Evolutionary conservation across 345 rosid genomes (phyloP).

Genomic region (Dimocarpus longan): DNA sequence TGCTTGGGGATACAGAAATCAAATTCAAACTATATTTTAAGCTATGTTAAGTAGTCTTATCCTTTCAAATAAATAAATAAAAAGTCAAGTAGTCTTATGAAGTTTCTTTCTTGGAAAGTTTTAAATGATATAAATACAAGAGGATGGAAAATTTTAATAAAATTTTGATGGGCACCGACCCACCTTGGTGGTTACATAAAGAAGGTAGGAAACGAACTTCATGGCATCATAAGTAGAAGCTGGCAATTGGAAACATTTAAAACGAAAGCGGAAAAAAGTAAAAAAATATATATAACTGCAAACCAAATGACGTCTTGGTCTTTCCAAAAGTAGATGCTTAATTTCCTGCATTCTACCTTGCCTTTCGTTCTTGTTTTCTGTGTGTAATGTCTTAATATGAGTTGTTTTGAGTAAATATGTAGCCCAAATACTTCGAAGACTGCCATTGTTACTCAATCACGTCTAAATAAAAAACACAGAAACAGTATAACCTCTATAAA

Average conservation of each 20-base stretch:
- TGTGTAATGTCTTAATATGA: too few species aligned
- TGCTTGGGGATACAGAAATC: constrained; percentile 1
- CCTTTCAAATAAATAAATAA: too few species aligned
- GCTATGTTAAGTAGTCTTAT: background rate
- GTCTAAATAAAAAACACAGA: background rate
- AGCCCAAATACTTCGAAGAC: background rate
- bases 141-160: background rate
- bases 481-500: background rate
- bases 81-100: background rate
- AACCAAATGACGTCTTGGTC: background rate
- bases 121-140: background rate
- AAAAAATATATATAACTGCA: background rate
- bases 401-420: background rate
- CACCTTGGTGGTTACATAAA: background rate
- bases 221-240: too few species aligned
- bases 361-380: background rate
- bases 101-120: constrained; percentile 6
- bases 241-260: background rate
- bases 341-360: background rate
- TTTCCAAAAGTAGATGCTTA: background rate
- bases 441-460: background rate
- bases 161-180: background rate
- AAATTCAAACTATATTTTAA: background rate
- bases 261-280: too few species aligned
- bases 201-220: too few species aligned